Conservation (phyloP, 352 stramenopile species). For the Elongisporangium senticosum region DNA sequence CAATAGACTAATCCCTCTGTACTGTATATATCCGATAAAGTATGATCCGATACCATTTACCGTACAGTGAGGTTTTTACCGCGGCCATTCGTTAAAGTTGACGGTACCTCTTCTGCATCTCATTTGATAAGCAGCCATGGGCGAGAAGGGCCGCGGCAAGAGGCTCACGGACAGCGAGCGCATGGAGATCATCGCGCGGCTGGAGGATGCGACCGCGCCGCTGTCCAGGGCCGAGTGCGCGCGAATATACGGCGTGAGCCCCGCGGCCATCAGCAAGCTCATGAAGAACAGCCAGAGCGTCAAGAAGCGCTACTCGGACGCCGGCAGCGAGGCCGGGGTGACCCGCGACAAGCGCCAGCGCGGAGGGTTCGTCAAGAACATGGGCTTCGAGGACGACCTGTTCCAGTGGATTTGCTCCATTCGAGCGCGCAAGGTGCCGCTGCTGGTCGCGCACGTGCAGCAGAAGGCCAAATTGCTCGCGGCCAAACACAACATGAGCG, state of each 20-base stretch:
- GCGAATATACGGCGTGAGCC: slow-evolving; percentile 58
- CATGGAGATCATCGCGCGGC: slow-evolving; percentile 66
- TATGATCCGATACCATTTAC: neutral
- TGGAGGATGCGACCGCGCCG: slow-evolving; percentile 50
- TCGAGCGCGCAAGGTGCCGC: slow-evolving; percentile 31
- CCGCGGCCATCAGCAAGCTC: slow-evolving; percentile 73
- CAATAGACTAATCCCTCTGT: neutral
- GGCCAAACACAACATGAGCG: slow-evolving; percentile 29
- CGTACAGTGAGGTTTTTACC: neutral
- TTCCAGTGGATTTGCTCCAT: slow-evolving; percentile 59
- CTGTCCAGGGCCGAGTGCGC: slow-evolving; percentile 52
- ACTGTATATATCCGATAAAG: neutral
- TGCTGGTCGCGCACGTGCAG: slow-evolving; percentile 50
- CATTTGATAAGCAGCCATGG: slow-evolving; percentile 6
- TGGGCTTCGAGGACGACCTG: slow-evolving; percentile 56
- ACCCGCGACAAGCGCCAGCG: slow-evolving; percentile 51
- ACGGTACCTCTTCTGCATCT: neutral
- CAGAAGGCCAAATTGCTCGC: slow-evolving; percentile 49
- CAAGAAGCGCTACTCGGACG: slow-evolving; percentile 64
- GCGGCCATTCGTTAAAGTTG: neutral
- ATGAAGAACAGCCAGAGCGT: slow-evolving; percentile 66
- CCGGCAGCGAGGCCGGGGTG: slow-evolving; percentile 19
- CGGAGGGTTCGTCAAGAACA: slow-evolving; percentile 57
- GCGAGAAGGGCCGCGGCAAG: slow-evolving; percentile 40
- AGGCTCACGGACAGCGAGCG: slow-evolving; percentile 68